Base-by-base conservation (phyloP, 495 filamentous ascomycete genomes). In the Terfezia claveryi region DNA sequence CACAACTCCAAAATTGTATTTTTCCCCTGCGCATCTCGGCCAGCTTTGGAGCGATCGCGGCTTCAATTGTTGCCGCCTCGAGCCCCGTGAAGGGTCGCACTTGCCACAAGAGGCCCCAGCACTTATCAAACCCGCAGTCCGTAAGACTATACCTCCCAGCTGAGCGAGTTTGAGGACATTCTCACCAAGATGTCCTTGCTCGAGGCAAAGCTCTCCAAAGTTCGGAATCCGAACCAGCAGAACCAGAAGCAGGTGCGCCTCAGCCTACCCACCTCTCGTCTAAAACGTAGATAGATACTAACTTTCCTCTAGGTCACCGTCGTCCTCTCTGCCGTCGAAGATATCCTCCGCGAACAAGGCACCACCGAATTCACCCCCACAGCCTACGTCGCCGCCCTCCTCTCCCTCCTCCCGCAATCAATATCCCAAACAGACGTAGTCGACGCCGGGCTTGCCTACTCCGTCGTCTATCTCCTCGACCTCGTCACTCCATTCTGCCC, bases 381-480 rank as follows among this genome's bases (percentile, higher is more conserved):
- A 1, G 87, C 82, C 59, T 98, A 96, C 67, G 92, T 96, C 61
- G 85, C 86, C n/a, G 87, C 92, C 3, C 76, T 98, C n/a, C 74
- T 98, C 44, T 87, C 88, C 37, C 73, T 98, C 6, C 77, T 98
- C 12, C 78, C 77, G 54, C 83, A 88, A 68, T 78, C 83, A 1
- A 72, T 83, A 16, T 79, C 77, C 16, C 68, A 74, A 44, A 67
- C 73, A 4, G 77, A 77, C 41, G 75, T 80, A 36, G 70, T 81
- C 53, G 92, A 93, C 68, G 88, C 86, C 67, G 83, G 91, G 52
- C 71, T 92, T 41, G 83, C 83, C 23, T 79, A 81, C 20, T 86
- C 91, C 12, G 83, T 94, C 57, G 84, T 98, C 55, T 98, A 98
- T 68, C 80, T 98, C 14, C 85, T 98, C 71, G 91, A 98, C 68